Base-by-base conservation (phyloP, 805 yeast genomes). In the Ogataea dorogensis region DNA sequence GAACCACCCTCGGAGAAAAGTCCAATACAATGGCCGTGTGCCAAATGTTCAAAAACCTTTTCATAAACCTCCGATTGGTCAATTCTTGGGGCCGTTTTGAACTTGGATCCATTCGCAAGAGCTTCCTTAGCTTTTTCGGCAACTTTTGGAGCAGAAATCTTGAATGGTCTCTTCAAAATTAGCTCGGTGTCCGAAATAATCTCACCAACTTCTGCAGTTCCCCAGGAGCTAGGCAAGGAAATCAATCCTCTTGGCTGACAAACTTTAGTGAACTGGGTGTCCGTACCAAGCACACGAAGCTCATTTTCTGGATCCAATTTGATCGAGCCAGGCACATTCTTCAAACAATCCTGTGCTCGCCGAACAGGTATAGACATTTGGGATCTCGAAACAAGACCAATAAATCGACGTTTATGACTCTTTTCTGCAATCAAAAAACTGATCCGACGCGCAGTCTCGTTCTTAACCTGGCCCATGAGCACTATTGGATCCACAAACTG, bases 1-100 rank as follows among this genome's bases (percentile, higher is more conserved):
- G 96, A 87, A 1, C 98, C 98, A 41, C 98, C 98, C 67, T 93
- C 98, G 7, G 98, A 97, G 65, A 88, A 93, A 28, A 93, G 86
- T 8, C 98, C 98, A 22, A 93, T 64, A 44, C 94, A 86, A 38
- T 85, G 77, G 26, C 93, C 88, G 41, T 77, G 72, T 13, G 86
- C 73, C 44, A 93, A 70, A 58, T 87, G 96, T 32, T 81, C 77
- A 58, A 89, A 93, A 3, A 93, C 98, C 45, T 74, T 71, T 36
- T 83, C 75, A 61, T 87, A 93, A 37, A 93, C 96, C 28, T 70
- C 68, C 12, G 86, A 74, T 61, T 93, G 97, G 61, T 93, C 88
- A 38, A 93, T 83, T 51, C 84, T 85, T 39, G 73, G 80, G 2
- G 97, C 98, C 24, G 73, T 64, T 54, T 82, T 84, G 68, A 64